These are phyloP conservation scores for Penicillium sp. DNA, from an alignment of 2,329 filamentous ascomycete species.

Conservation along the genomic window DNA sequence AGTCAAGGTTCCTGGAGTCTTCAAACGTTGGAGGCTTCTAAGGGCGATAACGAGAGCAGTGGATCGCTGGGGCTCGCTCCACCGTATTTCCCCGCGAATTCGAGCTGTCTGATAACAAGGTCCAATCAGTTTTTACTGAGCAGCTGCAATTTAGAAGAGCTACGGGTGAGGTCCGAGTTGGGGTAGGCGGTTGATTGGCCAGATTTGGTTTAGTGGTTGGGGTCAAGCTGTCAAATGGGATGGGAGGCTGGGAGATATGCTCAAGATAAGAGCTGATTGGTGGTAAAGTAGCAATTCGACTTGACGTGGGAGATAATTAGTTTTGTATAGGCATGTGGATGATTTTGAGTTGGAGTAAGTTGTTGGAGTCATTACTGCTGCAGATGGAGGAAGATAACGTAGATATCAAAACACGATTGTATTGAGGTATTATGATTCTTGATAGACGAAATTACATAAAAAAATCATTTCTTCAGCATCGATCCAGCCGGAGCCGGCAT, in stretches of 20 bases:
- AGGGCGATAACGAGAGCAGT: slow-evolving; percentile 3
- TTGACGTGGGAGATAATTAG: background rate
- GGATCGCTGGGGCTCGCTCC: slow-evolving; percentile 3
- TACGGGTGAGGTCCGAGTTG: slow-evolving; percentile 1
- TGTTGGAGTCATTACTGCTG: background rate
- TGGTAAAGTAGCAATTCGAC: background rate
- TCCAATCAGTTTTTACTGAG: background rate
- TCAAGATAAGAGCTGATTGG: background rate
- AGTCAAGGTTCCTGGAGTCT: background rate
- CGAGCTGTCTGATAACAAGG: slow-evolving; percentile 12
- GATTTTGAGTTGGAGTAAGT: background rate
- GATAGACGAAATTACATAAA: background rate
- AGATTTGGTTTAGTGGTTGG: slow-evolving; percentile 2
- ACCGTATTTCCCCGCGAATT: slow-evolving; percentile 12
- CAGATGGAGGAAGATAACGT: background rate
- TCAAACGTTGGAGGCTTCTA: background rate
- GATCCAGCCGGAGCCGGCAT: slow-evolving; percentile 21
- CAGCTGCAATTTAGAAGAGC: background rate
- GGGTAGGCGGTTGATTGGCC: slow-evolving; percentile 2
- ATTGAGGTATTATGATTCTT: background rate
- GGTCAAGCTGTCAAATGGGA: background rate
- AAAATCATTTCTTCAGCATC: slow-evolving; percentile 6
- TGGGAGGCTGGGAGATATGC: background rate
- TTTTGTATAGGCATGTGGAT: background rate
- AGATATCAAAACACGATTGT: background rate